These are phyloP conservation scores for Coccomyxa subellipsoidea DNA, from an alignment of 163 green algal species.

Conservation along the genomic window DNA sequence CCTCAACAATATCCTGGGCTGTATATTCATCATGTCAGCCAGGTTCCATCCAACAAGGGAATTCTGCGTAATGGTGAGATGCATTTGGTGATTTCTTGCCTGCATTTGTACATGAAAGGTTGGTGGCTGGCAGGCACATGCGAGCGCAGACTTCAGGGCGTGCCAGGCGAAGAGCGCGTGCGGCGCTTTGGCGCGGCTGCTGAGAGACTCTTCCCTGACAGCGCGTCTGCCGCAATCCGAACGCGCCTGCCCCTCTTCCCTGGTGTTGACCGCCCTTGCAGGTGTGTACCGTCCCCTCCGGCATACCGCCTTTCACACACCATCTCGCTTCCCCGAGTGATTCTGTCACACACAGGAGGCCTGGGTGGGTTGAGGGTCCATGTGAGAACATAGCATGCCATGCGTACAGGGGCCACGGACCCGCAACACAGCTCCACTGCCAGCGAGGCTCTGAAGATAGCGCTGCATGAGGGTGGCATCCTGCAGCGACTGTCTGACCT, in stretches of 20 bases:
- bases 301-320: background rate
- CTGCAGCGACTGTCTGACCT: slow-evolving; percentile 14
- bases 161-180: background rate
- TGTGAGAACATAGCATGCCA: background rate
- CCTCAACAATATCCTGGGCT: too few relatives aligned
- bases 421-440: slow-evolving; percentile 16
- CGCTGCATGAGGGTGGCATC: slow-evolving; percentile 9
- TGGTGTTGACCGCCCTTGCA: background rate
- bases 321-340: too few relatives aligned
- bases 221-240: background rate
- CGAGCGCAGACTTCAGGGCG: background rate
- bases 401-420: slow-evolving; percentile 13
- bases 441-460: slow-evolving; percentile 21
- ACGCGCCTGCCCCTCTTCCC: background rate
- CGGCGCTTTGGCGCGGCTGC: background rate
- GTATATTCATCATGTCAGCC: too few relatives aligned
- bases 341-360: too few relatives aligned
- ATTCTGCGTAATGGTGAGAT: too few relatives aligned
- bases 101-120: background rate
- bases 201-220: background rate
- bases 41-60: too few relatives aligned
- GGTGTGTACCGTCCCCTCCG: background rate
- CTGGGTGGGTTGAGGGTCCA: too few relatives aligned
- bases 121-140: background rate
- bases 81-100: too few relatives aligned